phyloP scores from a whole-genome alignment of 345 rosid genomes.

The Cardamine occulta region DNA sequence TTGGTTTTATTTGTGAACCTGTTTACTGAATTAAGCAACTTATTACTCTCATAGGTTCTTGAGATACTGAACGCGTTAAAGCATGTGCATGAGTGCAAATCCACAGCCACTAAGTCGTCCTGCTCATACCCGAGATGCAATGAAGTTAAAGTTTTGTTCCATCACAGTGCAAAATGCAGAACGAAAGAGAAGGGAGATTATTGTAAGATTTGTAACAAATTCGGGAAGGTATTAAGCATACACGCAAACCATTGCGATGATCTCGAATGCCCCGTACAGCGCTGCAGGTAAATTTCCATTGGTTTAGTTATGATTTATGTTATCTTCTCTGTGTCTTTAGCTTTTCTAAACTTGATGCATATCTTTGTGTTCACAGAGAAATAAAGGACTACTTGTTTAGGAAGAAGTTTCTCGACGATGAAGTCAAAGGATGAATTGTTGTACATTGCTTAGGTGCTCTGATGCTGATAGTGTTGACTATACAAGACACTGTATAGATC shows the following conservation, averaged over 20 bases:
- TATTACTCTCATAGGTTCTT: constrained; percentile 15
- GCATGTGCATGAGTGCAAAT: constrained; percentile 48
- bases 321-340: constrained; percentile 2
- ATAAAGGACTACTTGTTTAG: not conserved
- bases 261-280: constrained; percentile 44
- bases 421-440: not conserved
- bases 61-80: constrained; percentile 45
- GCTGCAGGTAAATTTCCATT: constrained; percentile 51
- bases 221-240: constrained; percentile 36
- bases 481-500: constrained; percentile 15
- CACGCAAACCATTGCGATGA: constrained; percentile 49
- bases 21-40: constrained; percentile 21
- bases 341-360: constrained; percentile 10
- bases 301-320: not conserved
- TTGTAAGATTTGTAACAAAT: constrained; percentile 44
- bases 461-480: not conserved
- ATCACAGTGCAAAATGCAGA: constrained; percentile 46
- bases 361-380: constrained; percentile 24
- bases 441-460: constrained; percentile 24
- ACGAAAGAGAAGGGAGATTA: constrained; percentile 37
- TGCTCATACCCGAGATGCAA: constrained; percentile 53
- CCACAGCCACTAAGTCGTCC: constrained; percentile 23
- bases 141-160: constrained; percentile 43
- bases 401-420: not conserved
- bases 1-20: not conserved